Evolutionary conservation across 257 asterid species (phyloP).

Genomic region (Salvia rosmarinus): DNA sequence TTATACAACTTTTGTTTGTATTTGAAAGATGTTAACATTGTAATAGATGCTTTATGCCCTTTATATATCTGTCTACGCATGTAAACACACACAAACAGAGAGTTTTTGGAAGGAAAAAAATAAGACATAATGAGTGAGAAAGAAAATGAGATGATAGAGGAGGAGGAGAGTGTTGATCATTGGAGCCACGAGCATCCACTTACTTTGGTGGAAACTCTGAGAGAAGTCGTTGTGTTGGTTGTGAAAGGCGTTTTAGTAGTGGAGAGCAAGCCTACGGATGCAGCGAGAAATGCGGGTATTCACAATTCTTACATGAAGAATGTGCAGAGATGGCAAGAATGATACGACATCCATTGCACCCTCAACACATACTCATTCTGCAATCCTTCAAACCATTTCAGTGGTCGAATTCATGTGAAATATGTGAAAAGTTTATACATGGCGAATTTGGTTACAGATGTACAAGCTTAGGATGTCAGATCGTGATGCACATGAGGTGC

Average conservation of each 20-base stretch:
- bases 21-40: no score
- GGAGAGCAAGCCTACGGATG: neutral
- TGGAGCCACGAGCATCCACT: constrained; percentile 7
- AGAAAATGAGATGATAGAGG: neutral
- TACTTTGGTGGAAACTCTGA: neutral
- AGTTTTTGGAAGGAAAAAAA: no score
- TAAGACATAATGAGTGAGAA: neutral
- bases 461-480: neutral
- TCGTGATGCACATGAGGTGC: neutral
- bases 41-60: no score
- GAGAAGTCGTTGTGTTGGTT: no score
- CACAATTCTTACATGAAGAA: neutral
- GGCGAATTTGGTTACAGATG: neutral
- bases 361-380: neutral
- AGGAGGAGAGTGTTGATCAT: neutral
- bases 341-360: neutral
- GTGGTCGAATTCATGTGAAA: neutral
- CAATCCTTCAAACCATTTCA: neutral
- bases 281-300: neutral
- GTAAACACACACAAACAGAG: no score
- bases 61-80: no score
- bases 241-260: neutral
- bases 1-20: no score
- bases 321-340: neutral
- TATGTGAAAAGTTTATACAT: neutral